Conservation (phyloP, 495 filamentous ascomycete species). For the Trichoderma reesei region DNA sequence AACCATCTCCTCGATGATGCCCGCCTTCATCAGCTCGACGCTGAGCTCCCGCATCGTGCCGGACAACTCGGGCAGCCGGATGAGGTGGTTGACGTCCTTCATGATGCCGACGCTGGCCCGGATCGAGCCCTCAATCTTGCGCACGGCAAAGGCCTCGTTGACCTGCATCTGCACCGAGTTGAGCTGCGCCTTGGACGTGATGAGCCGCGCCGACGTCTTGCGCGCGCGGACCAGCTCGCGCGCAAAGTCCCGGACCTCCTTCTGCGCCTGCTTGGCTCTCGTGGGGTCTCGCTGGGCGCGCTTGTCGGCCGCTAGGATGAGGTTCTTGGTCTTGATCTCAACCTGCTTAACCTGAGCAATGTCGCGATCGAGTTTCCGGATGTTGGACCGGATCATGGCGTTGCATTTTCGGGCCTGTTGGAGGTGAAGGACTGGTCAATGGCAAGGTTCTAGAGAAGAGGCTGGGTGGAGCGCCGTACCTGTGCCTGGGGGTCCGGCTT, state of each 20-base stretch:
- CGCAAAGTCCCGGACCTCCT: conserved; percentile 78
- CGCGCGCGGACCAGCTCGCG: conserved; percentile 77
- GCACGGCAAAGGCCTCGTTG: conserved; percentile 87
- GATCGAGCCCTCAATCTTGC: conserved; percentile 93
- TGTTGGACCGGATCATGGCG: conserved; percentile 76
- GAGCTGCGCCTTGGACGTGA: conserved; percentile 83
- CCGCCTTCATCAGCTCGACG: conserved; percentile 80
- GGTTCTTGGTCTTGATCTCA: conserved; percentile 76
- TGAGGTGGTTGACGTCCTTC: conserved; percentile 87
- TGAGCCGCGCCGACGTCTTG: conserved; percentile 59
- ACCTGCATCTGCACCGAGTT: conserved; percentile 97
- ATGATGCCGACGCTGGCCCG: conserved; percentile 81
- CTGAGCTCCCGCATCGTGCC: conserved; percentile 86
- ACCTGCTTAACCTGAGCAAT: conserved; percentile 62
- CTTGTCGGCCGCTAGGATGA: conserved; percentile 68
- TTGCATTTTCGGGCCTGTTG: conserved; percentile 91
- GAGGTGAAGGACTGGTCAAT: conserved; percentile 2
- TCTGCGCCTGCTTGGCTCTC: conserved; percentile 62
- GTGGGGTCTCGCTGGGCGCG: conserved; percentile 70
- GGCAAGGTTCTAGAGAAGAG: conserved; percentile 11
- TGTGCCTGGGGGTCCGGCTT: conserved; percentile 88
- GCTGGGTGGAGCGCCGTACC: conserved; percentile 34
- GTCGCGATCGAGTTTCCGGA: conserved; percentile 91
- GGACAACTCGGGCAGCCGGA: conserved; percentile 76
- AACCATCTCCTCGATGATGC: conserved; percentile 97